Base-by-base conservation (phyloP, 768 basidiomycete genomes). In the Agaricus bisporus region DNA sequence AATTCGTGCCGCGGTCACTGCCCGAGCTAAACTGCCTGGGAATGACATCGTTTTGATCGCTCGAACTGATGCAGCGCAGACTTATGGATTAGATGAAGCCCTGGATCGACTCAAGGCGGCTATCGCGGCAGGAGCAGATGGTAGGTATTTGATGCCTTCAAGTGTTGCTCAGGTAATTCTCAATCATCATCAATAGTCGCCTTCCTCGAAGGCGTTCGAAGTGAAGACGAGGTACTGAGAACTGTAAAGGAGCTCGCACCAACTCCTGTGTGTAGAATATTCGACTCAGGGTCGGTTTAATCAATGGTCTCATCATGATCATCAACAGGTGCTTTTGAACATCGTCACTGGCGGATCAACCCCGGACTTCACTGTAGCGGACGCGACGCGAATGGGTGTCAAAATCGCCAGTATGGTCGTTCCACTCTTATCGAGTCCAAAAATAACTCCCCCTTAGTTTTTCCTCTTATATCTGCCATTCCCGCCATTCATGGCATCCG, bases 61-160 rank as follows among this genome's bases (percentile, higher is more conserved):
- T 25, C 68, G 78, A 45, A 78, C 78, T 9, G 79, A 80, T 61
- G 74, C 77, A 6, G 74, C 73, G n/a, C 78, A 80, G 62, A 70
- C 70, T 6, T 64, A 71, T 41, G 78, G 76, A 17, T 71, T 79
- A 70, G 76, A 80, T 18, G 78, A 78, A 59, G 77, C 77, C 0
- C 57, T 81, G 54, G 61, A 57, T 17, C 70, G 79, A 18, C 63
- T 79, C 54, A 72, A 75, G 64, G 70, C 74, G 32, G 78, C 78
- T 0, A 68, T 73, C 7, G 72, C 58, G 25, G 68, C 62, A 15
- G 67, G 67, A 12, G 77, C 78, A 4, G 77, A 80, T 56, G 74
- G 75, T 47, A 72, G 18, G 65, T 52, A n/a, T 35, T 36, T 11
- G n/a, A 14, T 15, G 2, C 22, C 18, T 36, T 29, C 17, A 37